Evolutionary conservation across 2,329 filamentous ascomycete genomes (phyloP).

Genomic region (Orbilia blumenaviensis): DNA sequence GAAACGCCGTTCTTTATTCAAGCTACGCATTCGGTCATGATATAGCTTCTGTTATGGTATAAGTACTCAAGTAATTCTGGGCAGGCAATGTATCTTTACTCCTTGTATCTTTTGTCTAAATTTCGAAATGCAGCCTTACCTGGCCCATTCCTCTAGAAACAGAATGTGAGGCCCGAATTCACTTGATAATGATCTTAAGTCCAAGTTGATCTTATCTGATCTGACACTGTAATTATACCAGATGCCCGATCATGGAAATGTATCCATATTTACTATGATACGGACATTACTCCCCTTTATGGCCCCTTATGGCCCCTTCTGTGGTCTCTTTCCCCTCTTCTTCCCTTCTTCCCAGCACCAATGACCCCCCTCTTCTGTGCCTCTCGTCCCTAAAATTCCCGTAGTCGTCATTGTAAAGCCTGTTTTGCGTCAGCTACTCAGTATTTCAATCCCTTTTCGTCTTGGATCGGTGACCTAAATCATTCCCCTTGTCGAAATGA

Average conservation of each 20-base stretch:
- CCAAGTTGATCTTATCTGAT: not conserved
- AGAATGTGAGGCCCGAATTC: not conserved
- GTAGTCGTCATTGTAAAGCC: not conserved
- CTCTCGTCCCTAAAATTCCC: too few species aligned
- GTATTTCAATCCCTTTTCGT: not conserved
- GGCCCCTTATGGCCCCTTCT: not conserved
- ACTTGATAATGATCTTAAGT: too few species aligned
- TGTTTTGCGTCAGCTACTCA: not conserved
- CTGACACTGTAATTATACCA: not conserved
- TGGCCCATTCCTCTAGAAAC: not conserved
- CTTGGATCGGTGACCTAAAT: not conserved
- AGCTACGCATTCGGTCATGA: not conserved
- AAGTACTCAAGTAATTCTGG: slow-evolving; percentile 14
- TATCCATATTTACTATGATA: not conserved
- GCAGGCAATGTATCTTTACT: slow-evolving; percentile 18
- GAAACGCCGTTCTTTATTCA: slow-evolving; percentile 5
- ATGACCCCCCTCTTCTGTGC: not conserved
- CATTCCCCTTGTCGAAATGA: not conserved
- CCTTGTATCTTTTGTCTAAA: not conserved
- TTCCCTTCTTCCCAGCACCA: not conserved
- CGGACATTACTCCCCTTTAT: not conserved
- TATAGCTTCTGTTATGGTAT: slow-evolving; percentile 2
- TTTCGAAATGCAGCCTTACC: not conserved
- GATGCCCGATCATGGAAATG: not conserved
- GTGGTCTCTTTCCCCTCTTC: not conserved